phyloP scores from a whole-genome alignment of 495 filamentous ascomycete species.

The Daldinia concentrica region DNA sequence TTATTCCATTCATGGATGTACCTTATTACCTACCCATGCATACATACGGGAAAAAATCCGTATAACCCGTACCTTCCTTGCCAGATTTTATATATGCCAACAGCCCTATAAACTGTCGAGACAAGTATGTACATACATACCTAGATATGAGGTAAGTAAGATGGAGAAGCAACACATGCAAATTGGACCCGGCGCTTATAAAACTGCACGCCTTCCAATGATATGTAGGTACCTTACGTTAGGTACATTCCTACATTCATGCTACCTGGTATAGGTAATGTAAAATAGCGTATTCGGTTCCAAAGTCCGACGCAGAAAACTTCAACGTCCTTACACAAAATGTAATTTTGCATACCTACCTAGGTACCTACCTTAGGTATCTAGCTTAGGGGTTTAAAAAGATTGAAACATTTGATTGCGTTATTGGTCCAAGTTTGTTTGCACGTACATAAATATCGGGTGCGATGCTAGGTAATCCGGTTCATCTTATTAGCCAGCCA shows the following conservation, averaged over 20 bases:
- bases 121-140: background rate
- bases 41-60: background rate
- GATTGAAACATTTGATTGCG: background rate
- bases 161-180: conserved; percentile 11
- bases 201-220: conserved; percentile 10
- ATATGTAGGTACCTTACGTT: conserved; percentile 3
- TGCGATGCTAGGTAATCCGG: background rate
- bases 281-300: no score
- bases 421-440: background rate
- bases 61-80: background rate
- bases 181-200: conserved; percentile 22
- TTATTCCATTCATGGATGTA: background rate
- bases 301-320: no score
- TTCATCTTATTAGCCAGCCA: conserved; percentile 1
- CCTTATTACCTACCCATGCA: background rate
- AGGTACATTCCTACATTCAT: no score
- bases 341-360: background rate
- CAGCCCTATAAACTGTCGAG: background rate
- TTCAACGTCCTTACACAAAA: background rate
- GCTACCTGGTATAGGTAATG: no score
- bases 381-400: background rate
- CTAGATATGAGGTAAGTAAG: background rate
- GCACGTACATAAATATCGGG: background rate
- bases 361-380: no score
- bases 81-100: background rate